These are phyloP conservation scores for Pestalotiopsis sp. DNA, from an alignment of 2,329 filamentous ascomycete species.

Conservation along the genomic window DNA sequence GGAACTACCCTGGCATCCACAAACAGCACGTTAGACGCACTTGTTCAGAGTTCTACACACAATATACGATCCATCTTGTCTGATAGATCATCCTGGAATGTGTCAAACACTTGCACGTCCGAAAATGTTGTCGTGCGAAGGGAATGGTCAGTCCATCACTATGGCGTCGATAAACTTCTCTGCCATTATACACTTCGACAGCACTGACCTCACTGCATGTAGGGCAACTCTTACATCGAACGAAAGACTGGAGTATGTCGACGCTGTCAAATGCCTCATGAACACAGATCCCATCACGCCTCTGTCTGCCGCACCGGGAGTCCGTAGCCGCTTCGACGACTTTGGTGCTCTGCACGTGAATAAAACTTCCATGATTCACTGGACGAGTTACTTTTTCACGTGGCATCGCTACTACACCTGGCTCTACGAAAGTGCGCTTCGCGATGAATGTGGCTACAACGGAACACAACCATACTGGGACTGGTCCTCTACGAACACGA, in stretches of 20 bases:
- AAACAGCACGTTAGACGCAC: not conserved
- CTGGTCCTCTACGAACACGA: slow-evolving; percentile 40
- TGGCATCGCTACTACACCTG: slow-evolving; percentile 33
- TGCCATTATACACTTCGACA: not conserved
- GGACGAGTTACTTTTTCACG: slow-evolving; percentile 21
- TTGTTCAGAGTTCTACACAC: not conserved
- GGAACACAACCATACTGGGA: slow-evolving; percentile 38
- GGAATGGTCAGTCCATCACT: not conserved
- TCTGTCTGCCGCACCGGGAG: slow-evolving; percentile 26
- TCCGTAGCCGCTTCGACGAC: slow-evolving; percentile 32
- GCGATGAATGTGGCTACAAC: slow-evolving; percentile 21
- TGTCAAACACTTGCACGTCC: not conserved
- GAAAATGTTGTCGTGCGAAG: not conserved
- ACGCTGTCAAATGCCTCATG: not conserved
- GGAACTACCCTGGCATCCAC: not conserved
- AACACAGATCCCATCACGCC: not conserved
- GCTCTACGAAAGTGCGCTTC: slow-evolving; percentile 33
- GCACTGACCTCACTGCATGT: not conserved
- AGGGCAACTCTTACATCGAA: not conserved
- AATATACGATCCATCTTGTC: not conserved
- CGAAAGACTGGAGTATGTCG: not conserved
- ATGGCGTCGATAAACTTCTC: not conserved
- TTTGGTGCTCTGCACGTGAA: slow-evolving; percentile 23
- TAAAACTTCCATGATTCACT: slow-evolving; percentile 18
- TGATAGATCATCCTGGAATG: not conserved